These are phyloP conservation scores for Blepharisma japonicum DNA, from an alignment of 73 alveolate species.

Conservation along the genomic window DNA sequence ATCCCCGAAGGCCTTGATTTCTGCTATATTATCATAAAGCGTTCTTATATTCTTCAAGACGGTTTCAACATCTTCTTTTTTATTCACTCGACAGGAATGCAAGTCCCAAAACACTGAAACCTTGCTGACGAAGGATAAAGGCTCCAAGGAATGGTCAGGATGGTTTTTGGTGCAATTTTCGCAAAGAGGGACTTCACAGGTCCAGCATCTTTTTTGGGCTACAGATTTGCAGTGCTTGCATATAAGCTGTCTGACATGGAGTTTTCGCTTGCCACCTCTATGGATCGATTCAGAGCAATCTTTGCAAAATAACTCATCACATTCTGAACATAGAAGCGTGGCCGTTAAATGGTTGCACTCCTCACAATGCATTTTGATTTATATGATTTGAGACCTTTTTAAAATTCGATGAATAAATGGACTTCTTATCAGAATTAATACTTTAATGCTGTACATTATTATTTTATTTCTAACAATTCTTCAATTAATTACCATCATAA, in stretches of 20 bases:
- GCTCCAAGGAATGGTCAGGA: not conserved
- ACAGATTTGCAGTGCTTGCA: conserved; percentile 8
- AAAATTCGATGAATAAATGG: too few relatives aligned
- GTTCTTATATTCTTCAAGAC: not conserved
- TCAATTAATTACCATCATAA: too few relatives aligned
- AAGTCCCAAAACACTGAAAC: not conserved
- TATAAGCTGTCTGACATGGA: conserved; percentile 24
- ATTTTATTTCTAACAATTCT: too few relatives aligned
- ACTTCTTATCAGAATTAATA: too few relatives aligned
- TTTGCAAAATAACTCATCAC: conserved; percentile 49
- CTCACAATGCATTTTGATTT: too few relatives aligned
- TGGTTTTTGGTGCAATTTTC: not conserved
- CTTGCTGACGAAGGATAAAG: not conserved
- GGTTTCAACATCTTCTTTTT: not conserved
- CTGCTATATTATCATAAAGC: not conserved
- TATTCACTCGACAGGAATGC: not conserved
- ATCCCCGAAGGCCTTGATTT: conserved; percentile 9
- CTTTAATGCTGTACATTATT: too few relatives aligned
- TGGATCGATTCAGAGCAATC: conserved; percentile 46
- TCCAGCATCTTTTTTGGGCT: not conserved
- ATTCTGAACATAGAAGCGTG: not conserved
- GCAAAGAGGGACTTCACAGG: not conserved
- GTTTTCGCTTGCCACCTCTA: conserved; percentile 47
- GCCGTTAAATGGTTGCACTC: too few relatives aligned
- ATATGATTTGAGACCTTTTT: too few relatives aligned